Percentiles rank a stretch among this genome's conserved stretches.
These are phyloP conservation scores for Polyplosphaeria fusca DNA, from an alignment of 495 filamentous ascomycete genomes.

Conservation along the genomic window DNA sequence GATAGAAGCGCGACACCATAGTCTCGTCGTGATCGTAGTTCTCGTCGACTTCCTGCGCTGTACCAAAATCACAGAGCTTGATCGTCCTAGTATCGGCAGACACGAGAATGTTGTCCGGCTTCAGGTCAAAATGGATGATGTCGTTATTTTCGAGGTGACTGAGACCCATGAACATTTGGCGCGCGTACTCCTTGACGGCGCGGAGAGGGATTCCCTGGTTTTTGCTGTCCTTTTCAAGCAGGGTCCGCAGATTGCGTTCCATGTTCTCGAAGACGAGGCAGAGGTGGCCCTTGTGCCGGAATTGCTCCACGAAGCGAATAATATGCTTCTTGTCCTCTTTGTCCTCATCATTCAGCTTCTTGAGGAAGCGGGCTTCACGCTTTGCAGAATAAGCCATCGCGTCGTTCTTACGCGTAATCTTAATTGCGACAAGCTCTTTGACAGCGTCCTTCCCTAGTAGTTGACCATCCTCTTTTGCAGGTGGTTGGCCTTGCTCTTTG, in stretches of 20 bases:
- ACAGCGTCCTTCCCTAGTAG: conserved; percentile 47
- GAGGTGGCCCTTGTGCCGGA: conserved; percentile 92
- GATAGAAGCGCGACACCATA: conserved; percentile 93
- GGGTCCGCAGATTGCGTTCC: conserved; percentile 77
- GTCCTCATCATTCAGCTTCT: conserved; percentile 77
- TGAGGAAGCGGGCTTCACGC: conserved; percentile 89
- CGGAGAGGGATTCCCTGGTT: conserved; percentile 85
- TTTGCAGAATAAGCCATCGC: conserved; percentile 64
- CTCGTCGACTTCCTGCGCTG: conserved; percentile 83
- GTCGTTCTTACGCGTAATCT: conserved; percentile 38
- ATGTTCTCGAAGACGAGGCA: conserved; percentile 97
- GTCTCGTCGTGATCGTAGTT: conserved; percentile 83
- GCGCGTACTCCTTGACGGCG: conserved; percentile 82
- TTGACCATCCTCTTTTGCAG: too few relatives aligned
- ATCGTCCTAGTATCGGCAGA: conserved; percentile 80
- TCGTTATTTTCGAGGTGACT: conserved; percentile 83
- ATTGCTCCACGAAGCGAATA: conserved; percentile 77
- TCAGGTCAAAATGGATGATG: conserved; percentile 91
- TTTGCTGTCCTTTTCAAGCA: conserved; percentile 95
- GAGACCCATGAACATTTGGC: conserved; percentile 89
- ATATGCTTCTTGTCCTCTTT: conserved; percentile 90
- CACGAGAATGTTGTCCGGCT: conserved; percentile 88
- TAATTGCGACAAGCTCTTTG: conserved; percentile 42
- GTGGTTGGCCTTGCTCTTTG: too few relatives aligned
- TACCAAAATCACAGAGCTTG: conserved; percentile 94